Conservation (phyloP, 2,329 filamentous ascomycete species). For the Colletotrichum tropicale region DNA sequence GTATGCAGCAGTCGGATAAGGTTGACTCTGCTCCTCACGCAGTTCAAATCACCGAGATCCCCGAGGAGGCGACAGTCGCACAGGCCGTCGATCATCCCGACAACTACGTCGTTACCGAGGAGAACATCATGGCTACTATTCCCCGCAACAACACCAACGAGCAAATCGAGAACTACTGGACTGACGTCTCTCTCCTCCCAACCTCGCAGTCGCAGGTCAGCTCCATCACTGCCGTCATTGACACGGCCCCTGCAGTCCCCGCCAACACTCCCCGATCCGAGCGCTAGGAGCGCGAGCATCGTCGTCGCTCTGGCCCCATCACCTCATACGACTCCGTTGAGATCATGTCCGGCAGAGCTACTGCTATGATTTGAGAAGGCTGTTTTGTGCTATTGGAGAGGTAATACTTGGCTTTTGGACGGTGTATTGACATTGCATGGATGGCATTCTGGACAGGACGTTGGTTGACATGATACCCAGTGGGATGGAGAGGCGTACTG, state of each 20-base stretch:
- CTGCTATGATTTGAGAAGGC: neutral
- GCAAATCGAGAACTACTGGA: neutral
- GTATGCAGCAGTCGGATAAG: neutral
- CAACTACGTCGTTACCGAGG: neutral
- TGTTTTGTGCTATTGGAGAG: neutral
- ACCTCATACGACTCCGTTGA: neutral
- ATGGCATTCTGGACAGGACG: neutral
- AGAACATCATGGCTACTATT: neutral
- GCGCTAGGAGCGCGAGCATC: neutral
- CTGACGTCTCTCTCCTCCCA: neutral
- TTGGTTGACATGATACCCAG: neutral
- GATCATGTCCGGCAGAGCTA: neutral
- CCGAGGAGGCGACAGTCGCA: neutral
- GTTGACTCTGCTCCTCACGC: neutral
- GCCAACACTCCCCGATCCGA: neutral
- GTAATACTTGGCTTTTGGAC: neutral
- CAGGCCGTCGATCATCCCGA: neutral
- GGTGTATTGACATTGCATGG: neutral
- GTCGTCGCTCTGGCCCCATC: neutral
- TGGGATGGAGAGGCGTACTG: neutral
- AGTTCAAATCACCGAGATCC: neutral
- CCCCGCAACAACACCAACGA: neutral
- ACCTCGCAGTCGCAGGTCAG: neutral
- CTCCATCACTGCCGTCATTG: neutral
- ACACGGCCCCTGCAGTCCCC: neutral